These are phyloP conservation scores for Pinus albicaulis DNA, from an alignment of 75 land plant species.

Conservation along the genomic window DNA sequence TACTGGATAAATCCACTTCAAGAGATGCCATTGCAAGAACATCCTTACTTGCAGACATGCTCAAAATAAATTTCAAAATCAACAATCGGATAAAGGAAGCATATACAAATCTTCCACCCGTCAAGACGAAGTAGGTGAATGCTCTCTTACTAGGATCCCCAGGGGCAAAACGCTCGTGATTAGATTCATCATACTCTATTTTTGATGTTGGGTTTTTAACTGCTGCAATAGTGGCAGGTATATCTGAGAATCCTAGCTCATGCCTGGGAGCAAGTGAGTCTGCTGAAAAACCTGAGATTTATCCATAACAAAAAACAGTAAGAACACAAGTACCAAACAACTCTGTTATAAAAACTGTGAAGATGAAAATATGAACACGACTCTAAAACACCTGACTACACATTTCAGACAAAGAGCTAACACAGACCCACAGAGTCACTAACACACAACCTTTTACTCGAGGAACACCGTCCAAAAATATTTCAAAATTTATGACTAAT, in stretches of 20 bases:
- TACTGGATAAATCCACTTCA: constrained; percentile 72
- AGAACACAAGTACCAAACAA: no score
- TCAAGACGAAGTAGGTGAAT: constrained; percentile 75
- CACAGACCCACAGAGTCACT: no score
- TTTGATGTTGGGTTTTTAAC: constrained; percentile 58
- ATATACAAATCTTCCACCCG: constrained; percentile 77
- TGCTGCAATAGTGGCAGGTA: constrained; percentile 55
- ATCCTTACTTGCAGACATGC: constrained; percentile 83
- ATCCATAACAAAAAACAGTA: no score
- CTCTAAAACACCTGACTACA: no score
- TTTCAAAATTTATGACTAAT: no score
- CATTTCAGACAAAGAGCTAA: no score
- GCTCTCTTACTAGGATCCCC: constrained; percentile 84
- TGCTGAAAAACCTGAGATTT: constrained; percentile 31
- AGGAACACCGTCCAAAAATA: no score
- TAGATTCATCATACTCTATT: constrained; percentile 63
- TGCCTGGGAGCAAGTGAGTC: constrained; percentile 26
- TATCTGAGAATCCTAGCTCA: constrained; percentile 22
- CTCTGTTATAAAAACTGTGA: no score
- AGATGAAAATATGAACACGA: no score
- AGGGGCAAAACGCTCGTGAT: constrained; percentile 72
- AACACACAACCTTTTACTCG: no score
- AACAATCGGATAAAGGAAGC: constrained; percentile 65
- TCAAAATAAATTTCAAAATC: constrained; percentile 61
- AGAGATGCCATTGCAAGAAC: constrained; percentile 76